Conservation (phyloP, 371 early-diverging fungal species). For the Nosema granulosis region DNA sequence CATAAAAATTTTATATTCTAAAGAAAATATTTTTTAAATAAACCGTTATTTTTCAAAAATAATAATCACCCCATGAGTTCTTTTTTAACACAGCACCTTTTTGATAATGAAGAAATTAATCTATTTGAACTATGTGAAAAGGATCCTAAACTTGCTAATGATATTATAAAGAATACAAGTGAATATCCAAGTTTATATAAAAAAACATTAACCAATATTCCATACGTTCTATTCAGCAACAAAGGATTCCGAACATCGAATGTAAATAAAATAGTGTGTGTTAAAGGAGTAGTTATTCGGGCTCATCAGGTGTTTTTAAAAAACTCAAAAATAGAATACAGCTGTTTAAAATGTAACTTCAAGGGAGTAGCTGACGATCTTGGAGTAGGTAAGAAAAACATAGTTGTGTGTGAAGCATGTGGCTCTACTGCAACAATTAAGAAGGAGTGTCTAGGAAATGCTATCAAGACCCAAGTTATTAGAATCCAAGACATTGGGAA, state of each 20-base stretch:
- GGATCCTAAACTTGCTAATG: conserved; percentile 56
- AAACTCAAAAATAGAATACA: conserved; percentile 35
- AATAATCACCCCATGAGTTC: too few relatives aligned
- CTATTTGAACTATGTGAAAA: conserved; percentile 54
- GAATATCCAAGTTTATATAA: conserved; percentile 10
- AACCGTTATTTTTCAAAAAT: too few relatives aligned
- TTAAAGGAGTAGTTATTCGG: conserved; percentile 62
- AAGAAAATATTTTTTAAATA: too few relatives aligned
- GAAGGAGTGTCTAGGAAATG: conserved; percentile 36
- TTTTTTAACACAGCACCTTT: neutral
- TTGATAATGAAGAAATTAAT: conserved; percentile 33
- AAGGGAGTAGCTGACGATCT: conserved; percentile 14
- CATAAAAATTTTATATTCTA: too few relatives aligned
- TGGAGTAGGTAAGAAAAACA: conserved; percentile 14
- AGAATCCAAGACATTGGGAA: conserved; percentile 62
- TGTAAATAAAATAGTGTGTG: conserved; percentile 53
- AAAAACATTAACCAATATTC: conserved; percentile 42
- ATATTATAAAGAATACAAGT: conserved; percentile 30
- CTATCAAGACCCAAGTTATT: conserved; percentile 54
- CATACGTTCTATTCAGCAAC: conserved; percentile 45
- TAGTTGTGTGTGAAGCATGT: conserved; percentile 53
- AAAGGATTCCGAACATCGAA: conserved; percentile 32
- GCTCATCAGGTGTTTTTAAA: conserved; percentile 53
- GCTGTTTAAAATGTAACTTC: conserved; percentile 55
- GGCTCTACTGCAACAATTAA: conserved; percentile 41